Evolutionary conservation across 2,329 filamentous ascomycete species (phyloP).

Genomic region (Dactylonectria estremocensis): DNA sequence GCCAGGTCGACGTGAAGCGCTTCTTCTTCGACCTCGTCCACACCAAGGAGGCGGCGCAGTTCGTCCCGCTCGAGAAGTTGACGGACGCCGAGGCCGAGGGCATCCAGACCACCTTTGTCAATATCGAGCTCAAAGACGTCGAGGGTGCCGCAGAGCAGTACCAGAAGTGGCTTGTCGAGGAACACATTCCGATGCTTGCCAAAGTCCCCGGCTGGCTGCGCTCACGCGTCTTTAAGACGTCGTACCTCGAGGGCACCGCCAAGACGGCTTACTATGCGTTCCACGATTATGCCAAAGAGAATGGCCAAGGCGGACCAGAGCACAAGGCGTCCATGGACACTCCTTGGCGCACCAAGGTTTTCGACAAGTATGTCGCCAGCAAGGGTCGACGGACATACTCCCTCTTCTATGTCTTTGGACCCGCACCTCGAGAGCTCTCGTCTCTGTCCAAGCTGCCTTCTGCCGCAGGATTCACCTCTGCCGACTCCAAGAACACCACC

Average conservation of each 20-base stretch:
- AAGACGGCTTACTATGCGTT: conserved; percentile 73
- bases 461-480: conserved; percentile 65
- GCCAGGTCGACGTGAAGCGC: conserved; percentile 75
- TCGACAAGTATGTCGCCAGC: conserved; percentile 69
- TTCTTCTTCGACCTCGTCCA: conserved; percentile 79
- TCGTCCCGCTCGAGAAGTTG: conserved; percentile 72
- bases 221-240: conserved; percentile 79
- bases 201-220: conserved; percentile 86
- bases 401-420: conserved; percentile 86
- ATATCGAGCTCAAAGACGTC: conserved; percentile 68
- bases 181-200: conserved; percentile 80
- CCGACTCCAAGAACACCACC: conserved; percentile 71
- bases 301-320: conserved; percentile 77
- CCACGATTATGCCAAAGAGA: conserved; percentile 79
- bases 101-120: conserved; percentile 74
- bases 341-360: conserved; percentile 72
- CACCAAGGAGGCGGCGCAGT: conserved; percentile 69
- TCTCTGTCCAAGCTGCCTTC: conserved; percentile 67
- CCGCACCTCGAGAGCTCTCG: conserved; percentile 78
- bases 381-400: conserved; percentile 75
- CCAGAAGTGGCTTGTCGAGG: conserved; percentile 80
- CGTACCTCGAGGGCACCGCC: conserved; percentile 70
- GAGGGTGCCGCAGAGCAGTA: conserved; percentile 68
- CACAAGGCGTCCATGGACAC: conserved; percentile 76
- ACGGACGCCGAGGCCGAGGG: conserved; percentile 72